phyloP scores from a whole-genome alignment of 2,329 filamentous ascomycete genomes.

The Hymenoscyphus infarciens region DNA sequence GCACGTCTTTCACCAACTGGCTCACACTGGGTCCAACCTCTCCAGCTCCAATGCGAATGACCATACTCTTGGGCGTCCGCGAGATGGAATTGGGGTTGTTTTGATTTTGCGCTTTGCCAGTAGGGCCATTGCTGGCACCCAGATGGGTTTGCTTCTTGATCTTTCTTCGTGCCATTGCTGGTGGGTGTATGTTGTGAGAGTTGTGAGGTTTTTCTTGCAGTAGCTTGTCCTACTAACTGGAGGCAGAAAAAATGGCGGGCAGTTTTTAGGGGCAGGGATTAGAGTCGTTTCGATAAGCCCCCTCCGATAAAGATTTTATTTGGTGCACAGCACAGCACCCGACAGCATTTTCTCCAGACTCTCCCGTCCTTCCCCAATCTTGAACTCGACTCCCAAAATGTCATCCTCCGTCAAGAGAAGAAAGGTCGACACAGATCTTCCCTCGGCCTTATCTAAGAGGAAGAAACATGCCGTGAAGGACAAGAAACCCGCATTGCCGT shows the following conservation, averaged over 20 bases:
- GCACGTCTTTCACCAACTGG: conserved; percentile 87
- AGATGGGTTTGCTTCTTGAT: conserved; percentile 88
- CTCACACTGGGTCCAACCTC: conserved; percentile 89
- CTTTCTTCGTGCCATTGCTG: conserved; percentile 71
- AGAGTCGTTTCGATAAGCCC: conserved; percentile 31
- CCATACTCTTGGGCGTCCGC: conserved; percentile 89
- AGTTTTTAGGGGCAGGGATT: conserved; percentile 22
- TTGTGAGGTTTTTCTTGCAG: conserved; percentile 11
- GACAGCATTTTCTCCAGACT: neutral
- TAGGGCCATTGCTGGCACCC: conserved; percentile 53
- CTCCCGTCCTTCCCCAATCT: neutral
- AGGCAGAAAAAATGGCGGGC: conserved; percentile 19
- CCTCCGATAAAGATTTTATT: conserved; percentile 31
- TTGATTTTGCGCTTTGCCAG: conserved; percentile 42
- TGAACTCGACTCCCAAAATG: conserved; percentile 24
- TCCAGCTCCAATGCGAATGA: conserved; percentile 92
- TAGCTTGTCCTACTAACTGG: neutral
- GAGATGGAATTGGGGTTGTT: conserved; percentile 57
- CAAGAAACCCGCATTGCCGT: conserved; percentile 1
- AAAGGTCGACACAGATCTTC: conserved; percentile 29
- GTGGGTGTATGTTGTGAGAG: conserved; percentile 20
- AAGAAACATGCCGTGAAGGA: conserved; percentile 16
- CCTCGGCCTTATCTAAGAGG: conserved; percentile 20
- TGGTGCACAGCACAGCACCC: conserved; percentile 8
- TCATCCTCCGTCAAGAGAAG: conserved; percentile 33